These are phyloP conservation scores for Bipolaris zeicola DNA, from an alignment of 2,329 filamentous ascomycete genomes.

Conservation along the genomic window DNA sequence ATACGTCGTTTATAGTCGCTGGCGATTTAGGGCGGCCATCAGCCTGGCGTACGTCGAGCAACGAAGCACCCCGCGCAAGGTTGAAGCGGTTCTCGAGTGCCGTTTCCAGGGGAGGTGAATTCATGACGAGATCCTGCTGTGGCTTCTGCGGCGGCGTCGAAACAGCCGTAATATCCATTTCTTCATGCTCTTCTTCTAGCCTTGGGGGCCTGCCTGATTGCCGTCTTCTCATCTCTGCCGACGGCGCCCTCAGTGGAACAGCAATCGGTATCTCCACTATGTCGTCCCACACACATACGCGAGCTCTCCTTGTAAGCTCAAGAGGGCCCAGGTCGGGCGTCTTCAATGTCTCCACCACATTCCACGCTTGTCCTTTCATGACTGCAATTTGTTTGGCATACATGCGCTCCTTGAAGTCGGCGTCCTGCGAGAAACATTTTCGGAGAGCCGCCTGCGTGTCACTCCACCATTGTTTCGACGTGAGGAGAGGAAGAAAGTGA, in stretches of 20 bases:
- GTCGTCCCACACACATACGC: conserved; percentile 98
- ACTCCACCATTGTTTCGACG: conserved; percentile 95
- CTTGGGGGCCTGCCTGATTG: conserved; percentile 44
- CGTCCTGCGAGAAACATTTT: conserved; percentile 85
- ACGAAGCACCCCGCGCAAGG: conserved; percentile 53
- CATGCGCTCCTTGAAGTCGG: conserved; percentile 98
- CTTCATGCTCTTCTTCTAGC: conserved; percentile 67
- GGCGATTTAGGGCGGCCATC: conserved; percentile 37
- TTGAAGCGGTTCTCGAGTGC: conserved; percentile 55
- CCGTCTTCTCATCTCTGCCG: conserved; percentile 79
- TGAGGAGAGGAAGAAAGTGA: conserved; percentile 94
- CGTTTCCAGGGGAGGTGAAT: conserved; percentile 58
- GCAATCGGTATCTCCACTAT: conserved; percentile 94
- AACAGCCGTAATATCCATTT: conserved; percentile 84
- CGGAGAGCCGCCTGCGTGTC: conserved; percentile 89
- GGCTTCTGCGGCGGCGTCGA: conserved; percentile 60
- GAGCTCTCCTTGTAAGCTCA: conserved; percentile 85
- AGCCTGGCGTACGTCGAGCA: conserved; percentile 45
- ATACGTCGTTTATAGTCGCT: conserved; percentile 42
- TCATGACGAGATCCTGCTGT: conserved; percentile 71
- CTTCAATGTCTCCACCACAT: conserved; percentile 97
- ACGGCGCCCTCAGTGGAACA: conserved; percentile 83
- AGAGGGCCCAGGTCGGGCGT: conserved; percentile 89
- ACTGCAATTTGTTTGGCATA: conserved; percentile 98
- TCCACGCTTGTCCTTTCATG: conserved; percentile 99